A percentile compares a stretch with the other conserved stretches of the same genome.
Evolutionary conservation across 2,329 filamentous ascomycete genomes (phyloP).

Genomic region (Alternaria arbusti): DNA sequence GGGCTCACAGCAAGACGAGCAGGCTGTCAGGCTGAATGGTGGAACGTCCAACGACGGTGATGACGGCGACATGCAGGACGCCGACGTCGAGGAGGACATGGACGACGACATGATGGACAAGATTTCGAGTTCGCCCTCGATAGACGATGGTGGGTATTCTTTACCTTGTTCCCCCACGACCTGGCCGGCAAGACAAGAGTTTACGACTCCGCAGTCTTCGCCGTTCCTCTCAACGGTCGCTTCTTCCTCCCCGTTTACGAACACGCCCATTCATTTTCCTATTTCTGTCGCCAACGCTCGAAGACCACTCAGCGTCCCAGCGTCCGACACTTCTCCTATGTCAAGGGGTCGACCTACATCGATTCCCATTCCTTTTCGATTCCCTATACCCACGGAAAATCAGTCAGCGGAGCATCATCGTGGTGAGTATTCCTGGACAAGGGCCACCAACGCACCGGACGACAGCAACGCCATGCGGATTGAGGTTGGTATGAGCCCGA

Average conservation of each 20-base stretch:
- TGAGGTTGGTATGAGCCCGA: constrained; percentile 26
- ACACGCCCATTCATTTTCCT: constrained; percentile 54
- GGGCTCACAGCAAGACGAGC: constrained; percentile 37
- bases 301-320: constrained; percentile 34
- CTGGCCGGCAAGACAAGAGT: constrained; percentile 53
- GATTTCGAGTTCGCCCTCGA: constrained; percentile 97
- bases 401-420: constrained; percentile 56
- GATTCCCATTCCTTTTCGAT: constrained; percentile 43
- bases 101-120: constrained; percentile 98
- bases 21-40: constrained; percentile 44
- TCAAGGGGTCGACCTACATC: constrained; percentile 41
- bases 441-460: constrained; percentile 18
- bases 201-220: constrained; percentile 47
- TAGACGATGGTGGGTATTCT: constrained; percentile 93
- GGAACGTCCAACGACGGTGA: constrained; percentile 45
- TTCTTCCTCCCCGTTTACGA: constrained; percentile 54
- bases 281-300: constrained; percentile 35
- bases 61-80: constrained; percentile 66
- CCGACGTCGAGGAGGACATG: constrained; percentile 67
- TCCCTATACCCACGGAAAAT: constrained; percentile 24
- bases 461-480: not conserved
- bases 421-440: constrained; percentile 56
- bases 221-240: constrained; percentile 33
- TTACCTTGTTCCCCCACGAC: constrained; percentile 40
- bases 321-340: constrained; percentile 31